Evolutionary conservation across 768 basidiomycete species (phyloP), one percentile per base, ranked within the genome.

Genomic region (Tulasnella sp.): DNA sequence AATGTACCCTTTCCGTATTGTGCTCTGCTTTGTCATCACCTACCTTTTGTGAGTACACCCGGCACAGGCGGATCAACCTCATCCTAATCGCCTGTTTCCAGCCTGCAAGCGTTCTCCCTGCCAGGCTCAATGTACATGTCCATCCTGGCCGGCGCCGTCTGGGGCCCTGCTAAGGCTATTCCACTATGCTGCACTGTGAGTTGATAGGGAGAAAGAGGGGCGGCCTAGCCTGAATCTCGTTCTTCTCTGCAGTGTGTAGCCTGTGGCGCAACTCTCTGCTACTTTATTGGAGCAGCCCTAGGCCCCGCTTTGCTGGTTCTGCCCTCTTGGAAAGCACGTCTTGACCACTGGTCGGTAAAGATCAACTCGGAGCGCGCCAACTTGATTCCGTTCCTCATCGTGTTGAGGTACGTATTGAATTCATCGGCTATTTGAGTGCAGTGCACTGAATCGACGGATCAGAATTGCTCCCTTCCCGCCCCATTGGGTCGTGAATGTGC

Each of bases 111-210:
- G 0, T 99, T 98, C 86, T 97, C 96, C 9, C 89, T 98, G 19
- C 97, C 97, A 0, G 97, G 97, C 0, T 97, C 96, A 62, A 97
- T 99, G 96, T 99, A 99, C 84, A 90, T 99, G 73, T 96, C 96
- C 76, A 98, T 99, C 83, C 91, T 98, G 18, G 96, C 94, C 27
- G 97, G 97, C 44, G 97, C 97, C 0, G 93, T 98, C 4, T 99
- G 96, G 92, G 97, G 97, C 52, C 92, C 97, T 39, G 86, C 94
- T 2, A 86, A 91, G 16, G 97, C 97, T 0, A 88, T 98, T 6
- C 93, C 94, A 6, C 89, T 99, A n/a, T 93, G 93, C 14, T 98
- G 97, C 83, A 89, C 92, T n/a, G 87, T 87, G 74, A 82, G 87
- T 84, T 10, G 39, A 16, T 16, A 36, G 3, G 40, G 40, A 27